phyloP scores from a whole-genome alignment of 2,329 filamentous ascomycete genomes.

The Cladosporium cucumerinum region DNA sequence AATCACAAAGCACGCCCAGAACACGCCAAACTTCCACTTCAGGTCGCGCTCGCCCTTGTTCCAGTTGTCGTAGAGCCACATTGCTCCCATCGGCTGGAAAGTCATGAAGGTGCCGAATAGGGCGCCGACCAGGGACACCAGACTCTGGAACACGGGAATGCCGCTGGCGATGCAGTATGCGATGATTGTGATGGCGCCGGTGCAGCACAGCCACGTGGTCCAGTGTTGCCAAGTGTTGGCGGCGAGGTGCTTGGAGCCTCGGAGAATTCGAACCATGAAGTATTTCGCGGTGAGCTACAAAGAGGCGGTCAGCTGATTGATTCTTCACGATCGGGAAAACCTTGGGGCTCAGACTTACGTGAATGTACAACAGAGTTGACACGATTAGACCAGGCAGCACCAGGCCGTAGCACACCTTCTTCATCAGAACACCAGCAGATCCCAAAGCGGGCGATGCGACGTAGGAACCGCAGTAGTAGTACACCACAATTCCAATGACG shows the following conservation, averaged over 20 bases:
- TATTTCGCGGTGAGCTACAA: slow-evolving; percentile 47
- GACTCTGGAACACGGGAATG: slow-evolving; percentile 51
- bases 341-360: slow-evolving; percentile 7
- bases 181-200: slow-evolving; percentile 39
- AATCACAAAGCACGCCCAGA: slow-evolving; percentile 41
- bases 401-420: slow-evolving; percentile 60
- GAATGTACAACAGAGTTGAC: slow-evolving; percentile 34
- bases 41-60: slow-evolving; percentile 39
- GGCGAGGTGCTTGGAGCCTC: slow-evolving; percentile 49
- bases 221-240: slow-evolving; percentile 49
- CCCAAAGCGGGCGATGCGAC: slow-evolving; percentile 60
- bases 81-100: slow-evolving; percentile 40
- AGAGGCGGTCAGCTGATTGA: not conserved
- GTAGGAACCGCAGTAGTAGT: slow-evolving; percentile 59
- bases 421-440: slow-evolving; percentile 56
- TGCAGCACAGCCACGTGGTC: slow-evolving; percentile 49
- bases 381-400: slow-evolving; percentile 54
- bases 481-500: slow-evolving; percentile 56
- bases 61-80: slow-evolving; percentile 51
- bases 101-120: slow-evolving; percentile 43
- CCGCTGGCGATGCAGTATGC: slow-evolving; percentile 51
- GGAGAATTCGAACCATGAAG: slow-evolving; percentile 53
- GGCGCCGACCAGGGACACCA: slow-evolving; percentile 50
- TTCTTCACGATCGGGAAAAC: not conserved
- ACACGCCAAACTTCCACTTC: slow-evolving; percentile 30